Evolutionary conservation across 2,329 filamentous ascomycete genomes (phyloP), one percentile per base, ranked within the genome.

Genomic region (Pestalotiopsis sp.): DNA sequence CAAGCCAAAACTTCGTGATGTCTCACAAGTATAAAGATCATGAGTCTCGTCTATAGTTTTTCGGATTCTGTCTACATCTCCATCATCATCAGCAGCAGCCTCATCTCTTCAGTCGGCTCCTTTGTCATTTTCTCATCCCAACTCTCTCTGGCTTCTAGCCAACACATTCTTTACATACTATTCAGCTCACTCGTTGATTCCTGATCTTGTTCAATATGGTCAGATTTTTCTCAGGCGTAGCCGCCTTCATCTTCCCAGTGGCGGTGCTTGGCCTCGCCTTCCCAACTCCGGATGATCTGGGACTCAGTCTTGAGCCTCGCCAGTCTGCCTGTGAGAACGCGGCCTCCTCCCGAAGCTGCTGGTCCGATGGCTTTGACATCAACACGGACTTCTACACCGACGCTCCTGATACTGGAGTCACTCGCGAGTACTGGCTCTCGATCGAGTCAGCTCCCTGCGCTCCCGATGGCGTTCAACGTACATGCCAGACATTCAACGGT

Each of bases 401-500:
- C 1, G 75, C 74, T 9, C 82, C 83, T 3, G 77, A 85, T 64
- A 88, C 86, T 2, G 84, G 85, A 1, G 83, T 85, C 0, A 85
- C 82, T 14, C 77, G 82, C 13, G 87, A 88, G 68, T 86, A 84
- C 74, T 84, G 80, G 78, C 75, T 86, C 11, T 79, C 81, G 13
- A 66, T 85, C n/a, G 77, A 77, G 1, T 80, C 85, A 39, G 77
- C 77, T 31, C 82, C 77, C 6, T 76, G 79, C 31, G 73, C 80
- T 4, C 84, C 84, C 0, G 86, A 88, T 75, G 86, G 86, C 3
- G 75, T 83, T 17, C 72, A 77, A 6, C 78, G 82, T 2, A 67
- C 75, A 0, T 78, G 77, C 39, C 80, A 83, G 74, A 81, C 88
- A 13, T 75, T 90, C 74, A 91, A 91, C 72, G 85, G 85, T 3